Evolutionary conservation across 2,329 filamentous ascomycete species (phyloP).

Genomic region (Xylariaceae sp.): DNA sequence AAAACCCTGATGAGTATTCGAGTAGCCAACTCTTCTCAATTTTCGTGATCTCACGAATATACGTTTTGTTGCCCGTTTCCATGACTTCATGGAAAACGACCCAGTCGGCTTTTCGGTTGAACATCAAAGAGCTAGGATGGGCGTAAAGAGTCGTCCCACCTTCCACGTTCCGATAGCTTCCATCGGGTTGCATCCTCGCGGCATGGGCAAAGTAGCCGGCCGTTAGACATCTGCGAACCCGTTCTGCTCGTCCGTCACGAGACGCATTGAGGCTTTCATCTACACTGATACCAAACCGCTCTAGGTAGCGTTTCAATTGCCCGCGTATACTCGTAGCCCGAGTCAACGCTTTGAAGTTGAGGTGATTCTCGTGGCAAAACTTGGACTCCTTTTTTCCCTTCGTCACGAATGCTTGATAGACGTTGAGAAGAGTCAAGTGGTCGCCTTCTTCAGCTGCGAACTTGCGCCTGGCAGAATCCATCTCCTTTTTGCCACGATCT

Average conservation of each 20-base stretch:
- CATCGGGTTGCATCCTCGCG: slow-evolving; percentile 89
- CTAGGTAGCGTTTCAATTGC: slow-evolving; percentile 81
- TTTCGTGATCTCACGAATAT: slow-evolving; percentile 86
- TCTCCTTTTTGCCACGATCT: slow-evolving; percentile 67
- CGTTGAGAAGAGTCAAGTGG: slow-evolving; percentile 85
- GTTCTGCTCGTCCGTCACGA: slow-evolving; percentile 52
- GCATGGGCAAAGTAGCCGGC: slow-evolving; percentile 90
- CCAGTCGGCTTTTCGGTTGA: slow-evolving; percentile 95
- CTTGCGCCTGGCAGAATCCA: slow-evolving; percentile 68
- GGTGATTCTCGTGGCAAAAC: slow-evolving; percentile 80
- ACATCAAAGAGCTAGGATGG: slow-evolving; percentile 89
- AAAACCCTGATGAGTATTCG: slow-evolving; percentile 83
- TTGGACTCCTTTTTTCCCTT: slow-evolving; percentile 75
- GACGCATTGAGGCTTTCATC: slow-evolving; percentile 54
- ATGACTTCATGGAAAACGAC: slow-evolving; percentile 92
- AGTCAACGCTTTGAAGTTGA: slow-evolving; percentile 81
- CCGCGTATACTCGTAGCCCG: slow-evolving; percentile 79
- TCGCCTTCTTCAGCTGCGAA: slow-evolving; percentile 94
- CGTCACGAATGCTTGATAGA: slow-evolving; percentile 83
- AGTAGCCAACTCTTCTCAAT: slow-evolving; percentile 89
- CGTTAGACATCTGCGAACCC: slow-evolving; percentile 79
- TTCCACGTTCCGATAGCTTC: slow-evolving; percentile 79
- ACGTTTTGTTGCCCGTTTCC: slow-evolving; percentile 83
- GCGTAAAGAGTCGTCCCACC: slow-evolving; percentile 74
- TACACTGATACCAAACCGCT: slow-evolving; percentile 70